Percentiles rank a stretch among this genome's conserved stretches.
Evolutionary conservation across 768 basidiomycete species (phyloP).

Genomic region (Xerocomus spinulosus): DNA sequence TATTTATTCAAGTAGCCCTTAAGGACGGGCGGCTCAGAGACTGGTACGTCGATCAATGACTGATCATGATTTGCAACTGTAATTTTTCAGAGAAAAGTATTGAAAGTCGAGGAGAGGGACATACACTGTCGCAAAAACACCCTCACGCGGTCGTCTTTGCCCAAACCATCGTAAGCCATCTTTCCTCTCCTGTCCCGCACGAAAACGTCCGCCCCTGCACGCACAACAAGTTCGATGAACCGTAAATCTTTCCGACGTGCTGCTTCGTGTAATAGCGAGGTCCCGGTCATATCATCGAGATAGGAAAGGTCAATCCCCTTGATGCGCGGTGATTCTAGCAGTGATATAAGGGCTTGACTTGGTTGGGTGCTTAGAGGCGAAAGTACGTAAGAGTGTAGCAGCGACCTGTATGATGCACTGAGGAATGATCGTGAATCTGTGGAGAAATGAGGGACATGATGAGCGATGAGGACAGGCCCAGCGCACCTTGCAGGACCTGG

Average conservation of each 20-base stretch:
- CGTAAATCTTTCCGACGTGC: slow-evolving; percentile 75
- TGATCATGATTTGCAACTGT: slow-evolving; percentile 79
- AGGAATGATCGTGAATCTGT: slow-evolving; percentile 77
- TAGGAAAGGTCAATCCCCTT: slow-evolving; percentile 73
- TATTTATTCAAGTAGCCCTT: slow-evolving; percentile 89
- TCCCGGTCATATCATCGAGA: slow-evolving; percentile 73
- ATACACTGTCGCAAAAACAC: slow-evolving; percentile 81
- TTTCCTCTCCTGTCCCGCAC: slow-evolving; percentile 74
- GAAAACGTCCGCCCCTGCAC: slow-evolving; percentile 87
- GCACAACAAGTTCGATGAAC: slow-evolving; percentile 77
- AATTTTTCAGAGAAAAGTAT: neutral
- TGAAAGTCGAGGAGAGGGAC: slow-evolving; percentile 24
- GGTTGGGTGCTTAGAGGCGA: slow-evolving; percentile 45
- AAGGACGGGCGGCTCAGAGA: slow-evolving; percentile 54
- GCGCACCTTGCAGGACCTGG: slow-evolving; percentile 64
- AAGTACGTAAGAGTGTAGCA: slow-evolving; percentile 69
- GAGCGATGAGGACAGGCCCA: neutral
- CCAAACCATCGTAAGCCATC: slow-evolving; percentile 60
- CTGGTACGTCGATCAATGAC: slow-evolving; percentile 51
- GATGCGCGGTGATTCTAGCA: slow-evolving; percentile 66
- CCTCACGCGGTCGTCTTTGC: slow-evolving; percentile 76
- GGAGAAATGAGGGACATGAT: slow-evolving; percentile 4
- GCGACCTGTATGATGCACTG: slow-evolving; percentile 68
- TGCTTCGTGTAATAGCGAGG: slow-evolving; percentile 82
- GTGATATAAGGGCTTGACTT: slow-evolving; percentile 42